Conservation (phyloP, 176 grass and related monocot genomes). For the Aegilops bicornis region DNA sequence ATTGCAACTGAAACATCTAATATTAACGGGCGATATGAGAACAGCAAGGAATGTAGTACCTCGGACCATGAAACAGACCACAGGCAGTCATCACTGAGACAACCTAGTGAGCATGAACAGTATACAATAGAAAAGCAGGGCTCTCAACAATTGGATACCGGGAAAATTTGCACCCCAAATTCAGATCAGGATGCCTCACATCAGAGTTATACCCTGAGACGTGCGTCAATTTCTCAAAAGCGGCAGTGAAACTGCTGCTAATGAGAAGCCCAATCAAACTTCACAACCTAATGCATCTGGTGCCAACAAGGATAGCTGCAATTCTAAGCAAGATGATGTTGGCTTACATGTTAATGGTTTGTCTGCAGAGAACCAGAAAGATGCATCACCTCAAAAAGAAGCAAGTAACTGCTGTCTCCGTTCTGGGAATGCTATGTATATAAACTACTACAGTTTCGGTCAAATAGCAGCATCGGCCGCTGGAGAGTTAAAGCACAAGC, state of each 20-base stretch:
- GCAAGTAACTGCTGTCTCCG: conserved; percentile 26
- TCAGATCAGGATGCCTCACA: conserved; percentile 33
- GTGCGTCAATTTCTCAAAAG: neutral
- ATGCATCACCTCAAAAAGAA: conserved; percentile 33
- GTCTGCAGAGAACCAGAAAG: conserved; percentile 25
- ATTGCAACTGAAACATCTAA: conserved; percentile 38
- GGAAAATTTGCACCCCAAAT: conserved; percentile 33
- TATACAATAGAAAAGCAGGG: conserved; percentile 16
- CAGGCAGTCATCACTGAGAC: conserved; percentile 17
- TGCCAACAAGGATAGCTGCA: conserved; percentile 24
- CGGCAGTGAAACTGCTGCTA: conserved; percentile 9
- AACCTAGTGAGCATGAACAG: conserved; percentile 17
- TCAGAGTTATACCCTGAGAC: conserved; percentile 13
- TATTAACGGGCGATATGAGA: conserved; percentile 29
- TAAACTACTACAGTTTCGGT: conserved; percentile 92
- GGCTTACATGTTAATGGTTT: conserved; percentile 35
- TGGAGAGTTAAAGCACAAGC: conserved; percentile 62
- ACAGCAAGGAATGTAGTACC: conserved; percentile 39
- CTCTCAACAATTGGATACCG: conserved; percentile 37
- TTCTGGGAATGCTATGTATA: conserved; percentile 57
- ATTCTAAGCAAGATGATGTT: conserved; percentile 46
- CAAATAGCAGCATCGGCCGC: conserved; percentile 77
- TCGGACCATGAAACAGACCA: conserved; percentile 30
- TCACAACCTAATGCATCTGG: conserved; percentile 1
- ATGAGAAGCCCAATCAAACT: conserved; percentile 16